Evolutionary conservation across 2,329 filamentous ascomycete genomes (phyloP), one percentile per base, ranked within the genome.

Genomic region (Xylogone sp.): DNA sequence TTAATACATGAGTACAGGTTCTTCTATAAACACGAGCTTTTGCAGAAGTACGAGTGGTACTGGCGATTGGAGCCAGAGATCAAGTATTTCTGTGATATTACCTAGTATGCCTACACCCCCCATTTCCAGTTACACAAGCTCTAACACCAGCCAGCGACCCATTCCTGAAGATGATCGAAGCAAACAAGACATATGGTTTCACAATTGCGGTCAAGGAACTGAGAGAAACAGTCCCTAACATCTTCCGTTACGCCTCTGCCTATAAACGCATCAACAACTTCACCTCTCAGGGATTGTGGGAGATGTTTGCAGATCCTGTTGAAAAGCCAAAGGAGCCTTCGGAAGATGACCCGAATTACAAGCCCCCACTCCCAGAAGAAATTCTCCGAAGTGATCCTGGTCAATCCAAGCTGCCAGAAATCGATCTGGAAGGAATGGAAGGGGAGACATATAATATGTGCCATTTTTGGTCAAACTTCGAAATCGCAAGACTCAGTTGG

Each of bases 381-480:
- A 87, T 95, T 43, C 72, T 94, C 20, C 84, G 86, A 60, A 84
- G 82, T 46, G 88, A 96, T 55, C 84, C 89, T 21, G 84, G 82
- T 34, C 79, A 79, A 50, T 84, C 85, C 56, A 80, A 80, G 29
- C 73, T 90, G n/a, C 84, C 87, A 24, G 84, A 94, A 42, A 88
- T 97, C 51, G 90, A 97, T 65, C 85, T 87, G 0, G 92, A 97
- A 65, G 82, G 86, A 42, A 99, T 99, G 94, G 93, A 97, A 68
- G 90, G 91, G 57, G 94, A 99, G 70, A 89, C 86, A 63, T 99
- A 99, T 78, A 99, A 99, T 75, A 99, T 99, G 94, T 99, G 94
- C 69, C 94, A 99, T 76, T 99, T 97, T 77, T 99, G 94, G 94
- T 96, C 91, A 70, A 99, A 99, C 70, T 99, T 99, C 61, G 94